A percentile compares a stretch with the other conserved stretches of the same genome.
phyloP scores from a whole-genome alignment of 176 grass and related monocot genomes.

The Microstegium vimineum region DNA sequence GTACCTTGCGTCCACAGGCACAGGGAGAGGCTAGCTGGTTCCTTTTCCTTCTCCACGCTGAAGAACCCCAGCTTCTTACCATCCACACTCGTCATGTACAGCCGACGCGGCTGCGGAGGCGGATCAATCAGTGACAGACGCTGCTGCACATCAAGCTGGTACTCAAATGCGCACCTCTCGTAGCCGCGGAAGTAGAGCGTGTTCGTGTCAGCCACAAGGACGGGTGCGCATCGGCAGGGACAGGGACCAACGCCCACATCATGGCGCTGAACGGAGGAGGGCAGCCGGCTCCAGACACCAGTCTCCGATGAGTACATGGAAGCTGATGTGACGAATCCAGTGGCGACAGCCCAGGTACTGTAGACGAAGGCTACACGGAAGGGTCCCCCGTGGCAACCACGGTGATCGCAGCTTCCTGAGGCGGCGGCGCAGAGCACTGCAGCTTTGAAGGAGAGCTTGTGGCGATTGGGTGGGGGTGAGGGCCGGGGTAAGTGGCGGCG shows the following conservation, averaged over 20 bases:
- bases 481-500: too few relatives aligned
- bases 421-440: not conserved
- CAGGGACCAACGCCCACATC: accelerated
- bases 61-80: not conserved
- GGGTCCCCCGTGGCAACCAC: not conserved
- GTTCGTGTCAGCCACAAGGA: too few relatives aligned
- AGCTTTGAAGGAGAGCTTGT: too few relatives aligned
- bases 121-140: not conserved
- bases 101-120: not conserved
- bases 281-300: not conserved
- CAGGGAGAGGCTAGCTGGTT: not conserved
- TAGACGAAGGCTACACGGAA: not conserved
- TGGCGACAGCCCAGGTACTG: too few relatives aligned
- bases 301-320: not conserved
- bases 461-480: too few relatives aligned
- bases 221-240: too few relatives aligned
- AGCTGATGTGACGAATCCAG: not conserved
- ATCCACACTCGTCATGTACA: not conserved
- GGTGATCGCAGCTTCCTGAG: not conserved
- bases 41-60: not conserved
- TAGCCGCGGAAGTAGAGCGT: too few relatives aligned
- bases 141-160: not conserved
- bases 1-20: not conserved
- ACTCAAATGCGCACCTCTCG: not conserved
- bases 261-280: not conserved